These are phyloP conservation scores for Auricularia sp. DNA, from an alignment of 768 basidiomycete genomes.

Conservation along the genomic window DNA sequence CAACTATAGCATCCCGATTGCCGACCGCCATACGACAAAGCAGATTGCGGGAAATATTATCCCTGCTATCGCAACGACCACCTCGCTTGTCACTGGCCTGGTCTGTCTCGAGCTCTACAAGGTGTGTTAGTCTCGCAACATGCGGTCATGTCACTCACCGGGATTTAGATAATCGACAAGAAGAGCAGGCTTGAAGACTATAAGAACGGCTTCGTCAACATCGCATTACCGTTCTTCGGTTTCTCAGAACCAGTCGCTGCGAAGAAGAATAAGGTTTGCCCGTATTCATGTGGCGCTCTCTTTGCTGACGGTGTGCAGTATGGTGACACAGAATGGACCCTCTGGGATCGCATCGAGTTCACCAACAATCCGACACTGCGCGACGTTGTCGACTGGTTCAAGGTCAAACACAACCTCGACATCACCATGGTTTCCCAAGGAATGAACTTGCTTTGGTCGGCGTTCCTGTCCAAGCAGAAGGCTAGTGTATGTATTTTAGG, in stretches of 20 bases:
- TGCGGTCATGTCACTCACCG: neutral
- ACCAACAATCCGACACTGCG: conserved; percentile 78
- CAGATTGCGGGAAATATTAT: conserved; percentile 99
- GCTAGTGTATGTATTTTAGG: conserved; percentile 29
- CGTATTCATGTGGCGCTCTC: too few relatives aligned
- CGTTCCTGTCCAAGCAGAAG: conserved; percentile 90
- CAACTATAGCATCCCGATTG: conserved; percentile 83
- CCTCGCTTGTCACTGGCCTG: conserved; percentile 85
- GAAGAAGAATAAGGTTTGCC: conserved; percentile 57
- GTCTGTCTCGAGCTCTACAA: conserved; percentile 97
- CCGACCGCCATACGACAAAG: conserved; percentile 89
- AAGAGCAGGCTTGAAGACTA: conserved; percentile 90
- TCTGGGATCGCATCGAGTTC: conserved; percentile 97
- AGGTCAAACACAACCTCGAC: conserved; percentile 72
- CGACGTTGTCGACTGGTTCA: conserved; percentile 79
- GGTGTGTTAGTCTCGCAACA: conserved; percentile 31
- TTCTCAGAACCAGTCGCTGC: conserved; percentile 97
- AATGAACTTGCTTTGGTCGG: conserved; percentile 96
- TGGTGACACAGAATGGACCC: conserved; percentile 82
- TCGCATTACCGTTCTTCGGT: conserved; percentile 96
- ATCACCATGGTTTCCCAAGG: conserved; percentile 95
- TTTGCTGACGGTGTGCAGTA: conserved; percentile 30
- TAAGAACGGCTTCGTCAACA: conserved; percentile 98
- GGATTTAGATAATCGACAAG: conserved; percentile 76
- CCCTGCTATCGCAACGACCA: conserved; percentile 98